Percentiles rank a stretch among this genome's conserved stretches.
Evolutionary conservation across 345 rosid species (phyloP).

Genomic region (Atalantia buxifolia): DNA sequence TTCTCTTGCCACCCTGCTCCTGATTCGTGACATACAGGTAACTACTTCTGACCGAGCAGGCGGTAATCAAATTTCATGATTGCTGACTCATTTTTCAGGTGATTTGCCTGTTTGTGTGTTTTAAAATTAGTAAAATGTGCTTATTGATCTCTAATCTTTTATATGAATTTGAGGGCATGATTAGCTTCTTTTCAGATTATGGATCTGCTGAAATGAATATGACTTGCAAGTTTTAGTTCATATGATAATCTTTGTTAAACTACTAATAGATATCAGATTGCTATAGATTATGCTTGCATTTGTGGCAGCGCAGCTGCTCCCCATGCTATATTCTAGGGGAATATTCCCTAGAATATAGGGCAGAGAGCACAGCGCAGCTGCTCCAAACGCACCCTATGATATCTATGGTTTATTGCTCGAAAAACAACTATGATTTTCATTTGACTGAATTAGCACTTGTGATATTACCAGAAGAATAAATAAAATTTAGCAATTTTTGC

Average conservation of each 20-base stretch:
- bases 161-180: not conserved
- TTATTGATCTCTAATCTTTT: not conserved
- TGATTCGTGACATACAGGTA: conserved; percentile 95
- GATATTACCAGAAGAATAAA: not conserved
- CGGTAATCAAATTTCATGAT: not conserved
- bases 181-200: not conserved
- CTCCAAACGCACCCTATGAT: no score
- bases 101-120: not conserved
- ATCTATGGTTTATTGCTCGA: not conserved
- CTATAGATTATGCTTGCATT: not conserved
- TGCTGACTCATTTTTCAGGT: not conserved
- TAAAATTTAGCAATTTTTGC: not conserved
- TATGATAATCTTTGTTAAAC: not conserved
- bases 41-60: not conserved
- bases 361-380: no score
- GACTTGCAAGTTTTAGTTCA: no score
- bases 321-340: no score
- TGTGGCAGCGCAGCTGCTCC: no score
- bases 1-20: conserved; percentile 93
- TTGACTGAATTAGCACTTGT: not conserved
- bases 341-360: no score
- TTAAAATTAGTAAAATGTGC: not conserved
- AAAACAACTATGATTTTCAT: not conserved
- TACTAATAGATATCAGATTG: not conserved
- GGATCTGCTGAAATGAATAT: not conserved